A percentile compares a stretch with the other conserved stretches of the same genome.
phyloP scores from a whole-genome alignment of 2,329 filamentous ascomycete genomes.

The Ploettnerulaceae sp. region DNA sequence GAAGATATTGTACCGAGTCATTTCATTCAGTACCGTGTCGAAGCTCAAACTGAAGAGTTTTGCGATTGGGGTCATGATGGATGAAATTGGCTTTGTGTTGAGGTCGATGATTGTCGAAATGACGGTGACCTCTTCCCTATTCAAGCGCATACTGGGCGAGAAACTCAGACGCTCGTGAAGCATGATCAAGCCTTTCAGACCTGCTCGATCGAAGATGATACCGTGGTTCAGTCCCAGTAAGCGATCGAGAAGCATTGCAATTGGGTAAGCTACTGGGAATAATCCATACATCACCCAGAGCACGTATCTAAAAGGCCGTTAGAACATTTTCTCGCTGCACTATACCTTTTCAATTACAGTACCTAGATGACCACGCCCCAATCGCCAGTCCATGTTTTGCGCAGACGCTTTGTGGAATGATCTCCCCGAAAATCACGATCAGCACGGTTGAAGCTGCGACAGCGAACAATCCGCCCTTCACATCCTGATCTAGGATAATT shows the following conservation, averaged over 20 bases:
- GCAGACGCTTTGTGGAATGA: slow-evolving; percentile 90
- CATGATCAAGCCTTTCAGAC: slow-evolving; percentile 88
- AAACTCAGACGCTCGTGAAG: slow-evolving; percentile 51
- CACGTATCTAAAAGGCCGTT: slow-evolving; percentile 41
- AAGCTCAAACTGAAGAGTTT: slow-evolving; percentile 91
- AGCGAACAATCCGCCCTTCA: slow-evolving; percentile 76
- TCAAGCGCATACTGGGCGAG: slow-evolving; percentile 62
- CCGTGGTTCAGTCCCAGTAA: slow-evolving; percentile 89
- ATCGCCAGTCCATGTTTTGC: slow-evolving; percentile 92
- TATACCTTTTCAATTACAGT: slow-evolving; percentile 33
- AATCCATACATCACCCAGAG: slow-evolving; percentile 84
- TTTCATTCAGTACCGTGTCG: slow-evolving; percentile 82
- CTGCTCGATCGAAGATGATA: slow-evolving; percentile 93
- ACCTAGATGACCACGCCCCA: slow-evolving; percentile 54
- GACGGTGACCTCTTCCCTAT: slow-evolving; percentile 94
- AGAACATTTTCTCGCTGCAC: background rate
- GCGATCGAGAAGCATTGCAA: slow-evolving; percentile 87
- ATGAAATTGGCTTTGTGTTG: slow-evolving; percentile 85
- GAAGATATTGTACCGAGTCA: slow-evolving; percentile 86
- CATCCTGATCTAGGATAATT: slow-evolving; percentile 84
- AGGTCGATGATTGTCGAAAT: slow-evolving; percentile 91
- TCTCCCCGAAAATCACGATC: slow-evolving; percentile 88
- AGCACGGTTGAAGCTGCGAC: slow-evolving; percentile 20
- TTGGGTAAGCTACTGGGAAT: slow-evolving; percentile 84
- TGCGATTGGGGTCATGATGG: slow-evolving; percentile 95